Conservation (phyloP, 2,329 filamentous ascomycete genomes). For the Arthrobotrys sphaeroides region DNA sequence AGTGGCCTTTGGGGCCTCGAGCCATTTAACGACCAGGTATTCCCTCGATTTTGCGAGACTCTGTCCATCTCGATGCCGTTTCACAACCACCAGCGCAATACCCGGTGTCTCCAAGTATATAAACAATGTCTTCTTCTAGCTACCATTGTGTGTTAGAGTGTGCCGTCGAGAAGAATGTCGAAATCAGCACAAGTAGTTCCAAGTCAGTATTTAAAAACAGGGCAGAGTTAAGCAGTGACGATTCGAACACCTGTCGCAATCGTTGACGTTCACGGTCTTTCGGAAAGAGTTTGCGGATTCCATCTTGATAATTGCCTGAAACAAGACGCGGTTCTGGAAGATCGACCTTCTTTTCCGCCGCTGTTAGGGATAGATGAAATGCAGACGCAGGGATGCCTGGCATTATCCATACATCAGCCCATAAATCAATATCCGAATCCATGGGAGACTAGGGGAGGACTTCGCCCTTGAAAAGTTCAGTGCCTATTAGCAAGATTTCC, state of each 20-base stretch:
- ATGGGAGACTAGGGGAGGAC: slow-evolving; percentile 22
- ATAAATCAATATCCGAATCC: slow-evolving; percentile 38
- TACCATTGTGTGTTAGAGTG: slow-evolving; percentile 24
- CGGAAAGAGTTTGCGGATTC: slow-evolving; percentile 53
- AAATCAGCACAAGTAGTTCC: background rate
- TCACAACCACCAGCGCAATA: background rate
- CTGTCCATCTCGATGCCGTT: slow-evolving; percentile 29
- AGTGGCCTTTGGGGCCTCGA: slow-evolving; percentile 18
- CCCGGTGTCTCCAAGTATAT: slow-evolving; percentile 11
- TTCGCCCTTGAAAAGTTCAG: background rate
- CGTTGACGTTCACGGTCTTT: slow-evolving; percentile 33
- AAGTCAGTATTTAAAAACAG: slow-evolving; percentile 31
- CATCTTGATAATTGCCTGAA: slow-evolving; percentile 55
- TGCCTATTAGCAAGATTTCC: background rate
- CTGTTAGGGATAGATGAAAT: slow-evolving; percentile 52
- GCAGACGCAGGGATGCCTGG: slow-evolving; percentile 41
- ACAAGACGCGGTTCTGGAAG: slow-evolving; percentile 45
- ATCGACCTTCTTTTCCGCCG: slow-evolving; percentile 53
- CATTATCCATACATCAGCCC: slow-evolving; percentile 19
- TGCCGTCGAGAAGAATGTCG: background rate
- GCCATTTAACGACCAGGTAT: slow-evolving; percentile 8
- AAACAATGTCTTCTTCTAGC: background rate
- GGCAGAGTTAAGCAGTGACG: background rate
- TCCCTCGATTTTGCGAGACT: slow-evolving; percentile 23
- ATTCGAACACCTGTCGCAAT: background rate